Evolutionary conservation across 768 basidiomycete genomes (phyloP), one percentile per base, ranked within the genome.

Genomic region (Leccinellum luteum): DNA sequence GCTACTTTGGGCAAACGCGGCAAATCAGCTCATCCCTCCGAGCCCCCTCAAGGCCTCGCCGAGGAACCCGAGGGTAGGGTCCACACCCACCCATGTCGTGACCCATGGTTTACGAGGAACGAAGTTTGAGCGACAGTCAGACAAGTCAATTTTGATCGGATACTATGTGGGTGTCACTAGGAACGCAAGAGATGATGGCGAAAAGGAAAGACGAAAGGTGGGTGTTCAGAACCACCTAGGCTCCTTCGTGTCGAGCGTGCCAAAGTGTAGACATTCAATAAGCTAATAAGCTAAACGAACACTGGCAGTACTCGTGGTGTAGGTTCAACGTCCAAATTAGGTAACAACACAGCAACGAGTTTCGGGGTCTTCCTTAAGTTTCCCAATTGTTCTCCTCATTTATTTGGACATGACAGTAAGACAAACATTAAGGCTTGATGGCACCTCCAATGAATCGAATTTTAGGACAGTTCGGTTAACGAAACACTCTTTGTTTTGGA

Each of bases 51-150:
- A 71, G n/a, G 66, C 45, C 21, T 58, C 45, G 21, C 65, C 65
- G 35, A 73, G 63, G 44, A 55, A 57, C 27, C 69, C 53, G 45
- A 75, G 67, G 1, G 72, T 73, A 1, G 72, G 71, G 13, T 32
- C 31, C 14, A 75, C 28, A 7, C 30, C 8, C 65, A 21, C 35
- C 23, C 21, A 53, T 45, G 4, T 57, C 28, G 28, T 35, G 56
- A 15, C 21, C 50, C 58, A 57, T 57, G 31, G 7, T 41, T 56
- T 17, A 28, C 15, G 48, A 15, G 19, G 27, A 30, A 17, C n/a
- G 31, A 23, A 21, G 31, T 15, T 31, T 6, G 21, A 32, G 13
- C 31, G 31, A 32, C 31, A 32, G 31, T 19, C 19, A 8, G 21
- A 21, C n/a, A 43, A 43, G 15, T 17, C 19, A 12, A 43, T 23